Evolutionary conservation across 208 protist species (phyloP).

Genomic region (Wallacemonas rigidus): DNA sequence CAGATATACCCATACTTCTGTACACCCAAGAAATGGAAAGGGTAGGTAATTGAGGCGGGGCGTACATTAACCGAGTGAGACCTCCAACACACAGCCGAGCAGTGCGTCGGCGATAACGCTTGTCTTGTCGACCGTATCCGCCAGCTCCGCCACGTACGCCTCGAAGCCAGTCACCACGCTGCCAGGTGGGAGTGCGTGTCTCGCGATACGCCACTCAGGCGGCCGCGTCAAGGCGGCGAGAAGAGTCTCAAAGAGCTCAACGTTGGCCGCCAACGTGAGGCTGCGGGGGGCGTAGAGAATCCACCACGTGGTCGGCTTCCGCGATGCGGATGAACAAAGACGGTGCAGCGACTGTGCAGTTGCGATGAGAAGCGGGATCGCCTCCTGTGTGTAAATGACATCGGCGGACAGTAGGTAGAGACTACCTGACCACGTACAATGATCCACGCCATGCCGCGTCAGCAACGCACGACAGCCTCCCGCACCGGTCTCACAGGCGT

Average conservation of each 20-base stretch:
- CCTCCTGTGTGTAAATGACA: constrained; percentile 34
- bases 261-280: constrained; percentile 32
- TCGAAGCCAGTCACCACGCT: constrained; percentile 27
- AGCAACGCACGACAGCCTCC: background rate
- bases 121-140: too few species aligned
- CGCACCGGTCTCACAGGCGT: background rate
- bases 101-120: constrained; percentile 18
- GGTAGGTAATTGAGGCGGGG: background rate
- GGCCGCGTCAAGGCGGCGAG: constrained; percentile 8
- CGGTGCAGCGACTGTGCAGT: constrained; percentile 21
- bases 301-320: constrained; percentile 26
- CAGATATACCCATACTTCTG: background rate
- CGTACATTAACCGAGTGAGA: background rate
- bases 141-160: background rate
- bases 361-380: constrained; percentile 33
- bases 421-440: background rate
- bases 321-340: background rate
- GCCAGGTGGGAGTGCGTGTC: constrained; percentile 5
- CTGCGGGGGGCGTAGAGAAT: constrained; percentile 42
- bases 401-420: constrained; percentile 38
- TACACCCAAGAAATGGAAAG: background rate
- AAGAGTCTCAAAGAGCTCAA: constrained; percentile 27
- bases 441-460: background rate
- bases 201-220: constrained; percentile 10
- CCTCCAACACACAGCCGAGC: constrained; percentile 27